Evolutionary conservation across 441 rosid genomes (phyloP).

Genomic region (Pelargonium fulgidum): DNA sequence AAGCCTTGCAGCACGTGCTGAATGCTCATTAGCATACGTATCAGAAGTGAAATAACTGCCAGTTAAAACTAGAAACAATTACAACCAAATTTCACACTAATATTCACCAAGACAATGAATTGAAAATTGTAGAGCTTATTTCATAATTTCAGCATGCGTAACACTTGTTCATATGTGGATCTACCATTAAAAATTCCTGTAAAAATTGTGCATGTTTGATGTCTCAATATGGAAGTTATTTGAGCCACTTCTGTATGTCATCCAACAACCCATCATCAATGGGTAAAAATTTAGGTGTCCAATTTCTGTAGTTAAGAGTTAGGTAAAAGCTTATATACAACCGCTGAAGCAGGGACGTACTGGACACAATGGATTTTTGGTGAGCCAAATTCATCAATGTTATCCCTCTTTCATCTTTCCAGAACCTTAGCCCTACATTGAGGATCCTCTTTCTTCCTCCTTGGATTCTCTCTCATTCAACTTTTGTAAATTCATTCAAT

Average conservation of each 20-base stretch:
- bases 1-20: slow-evolving; percentile 95
- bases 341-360: background rate
- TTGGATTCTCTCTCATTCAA: background rate
- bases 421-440: background rate
- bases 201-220: background rate
- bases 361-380: background rate
- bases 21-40: slow-evolving; percentile 94
- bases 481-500: background rate
- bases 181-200: background rate
- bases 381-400: too few relatives aligned
- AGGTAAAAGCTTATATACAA: too few relatives aligned
- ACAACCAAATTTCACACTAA: slow-evolving; percentile 9
- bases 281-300: background rate
- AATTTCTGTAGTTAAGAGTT: background rate
- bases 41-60: slow-evolving; percentile 95
- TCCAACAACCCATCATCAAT: background rate
- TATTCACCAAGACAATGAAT: slow-evolving; percentile 1
- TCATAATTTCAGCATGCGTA: background rate
- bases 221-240: background rate
- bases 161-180: background rate
- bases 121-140: background rate
- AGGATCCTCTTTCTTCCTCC: background rate
- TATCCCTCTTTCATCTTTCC: background rate
- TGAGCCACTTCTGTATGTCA: background rate
- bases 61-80: slow-evolving; percentile 26